Percentiles rank a stretch among this genome's conserved stretches.
Evolutionary conservation across 2,329 filamentous ascomycete genomes (phyloP).

Genomic region (Diplodia mutila): DNA sequence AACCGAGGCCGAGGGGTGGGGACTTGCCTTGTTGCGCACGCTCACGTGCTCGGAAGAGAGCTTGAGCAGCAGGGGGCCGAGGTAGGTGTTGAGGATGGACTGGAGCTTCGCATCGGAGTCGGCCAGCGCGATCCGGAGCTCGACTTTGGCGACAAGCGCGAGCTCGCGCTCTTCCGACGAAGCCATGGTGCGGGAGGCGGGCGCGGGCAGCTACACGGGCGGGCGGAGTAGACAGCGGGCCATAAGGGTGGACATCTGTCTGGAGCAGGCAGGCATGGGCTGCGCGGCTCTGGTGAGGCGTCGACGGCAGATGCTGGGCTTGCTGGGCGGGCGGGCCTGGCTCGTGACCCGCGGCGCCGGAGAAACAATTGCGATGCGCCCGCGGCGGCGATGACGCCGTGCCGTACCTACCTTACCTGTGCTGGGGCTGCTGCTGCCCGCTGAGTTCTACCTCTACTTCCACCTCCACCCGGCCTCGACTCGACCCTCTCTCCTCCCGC

Average conservation of each 20-base stretch:
- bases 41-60: slow-evolving; percentile 77
- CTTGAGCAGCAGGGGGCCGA: slow-evolving; percentile 83
- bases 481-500: too few relatives aligned
- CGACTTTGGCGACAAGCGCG: slow-evolving; percentile 80
- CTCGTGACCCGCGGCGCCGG: slow-evolving; percentile 11
- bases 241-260: slow-evolving; percentile 7
- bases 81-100: slow-evolving; percentile 74
- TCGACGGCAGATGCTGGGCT: background rate
- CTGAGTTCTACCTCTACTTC: too few relatives aligned
- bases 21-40: slow-evolving; percentile 74
- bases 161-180: slow-evolving; percentile 71
- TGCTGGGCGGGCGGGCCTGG: background rate
- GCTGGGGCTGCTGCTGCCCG: too few relatives aligned
- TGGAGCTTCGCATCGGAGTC: slow-evolving; percentile 84
- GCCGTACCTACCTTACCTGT: too few relatives aligned
- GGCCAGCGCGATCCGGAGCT: slow-evolving; percentile 80
- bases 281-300: slow-evolving; percentile 22
- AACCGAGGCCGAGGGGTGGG: background rate
- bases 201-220: slow-evolving; percentile 13
- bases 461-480: too few relatives aligned
- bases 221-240: slow-evolving; percentile 14
- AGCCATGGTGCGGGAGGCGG: slow-evolving; percentile 35
- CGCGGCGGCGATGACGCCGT: background rate
- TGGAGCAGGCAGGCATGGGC: slow-evolving; percentile 16
- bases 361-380: slow-evolving; percentile 1